These are phyloP conservation scores for Monilinia fructicola DNA, from an alignment of 2,329 filamentous ascomycete species.

Conservation along the genomic window DNA sequence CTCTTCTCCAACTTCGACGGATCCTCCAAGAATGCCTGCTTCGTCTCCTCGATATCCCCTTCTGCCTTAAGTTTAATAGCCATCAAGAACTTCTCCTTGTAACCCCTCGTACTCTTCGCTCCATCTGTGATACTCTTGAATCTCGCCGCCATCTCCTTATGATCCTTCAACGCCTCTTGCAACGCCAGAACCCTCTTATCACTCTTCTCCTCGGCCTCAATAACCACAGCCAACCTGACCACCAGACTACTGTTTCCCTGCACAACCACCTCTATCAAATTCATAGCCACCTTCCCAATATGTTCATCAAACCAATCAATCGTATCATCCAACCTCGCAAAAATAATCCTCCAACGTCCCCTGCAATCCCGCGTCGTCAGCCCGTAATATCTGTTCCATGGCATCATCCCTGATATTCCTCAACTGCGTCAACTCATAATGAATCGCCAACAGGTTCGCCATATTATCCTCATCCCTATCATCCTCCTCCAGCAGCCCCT, in stretches of 20 bases:
- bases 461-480: constrained; percentile 85
- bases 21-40: constrained; percentile 76
- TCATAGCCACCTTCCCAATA: constrained; percentile 82
- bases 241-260: constrained; percentile 85
- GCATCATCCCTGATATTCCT: constrained; percentile 94
- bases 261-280: constrained; percentile 83
- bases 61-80: constrained; percentile 63
- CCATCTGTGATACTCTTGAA: constrained; percentile 96
- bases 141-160: constrained; percentile 87
- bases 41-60: constrained; percentile 59
- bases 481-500: constrained; percentile 77
- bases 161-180: constrained; percentile 92
- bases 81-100: constrained; percentile 91
- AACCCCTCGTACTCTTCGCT: constrained; percentile 86
- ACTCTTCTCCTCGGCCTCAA: constrained; percentile 95
- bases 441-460: constrained; percentile 83
- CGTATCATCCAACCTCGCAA: constrained; percentile 78
- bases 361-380: constrained; percentile 71
- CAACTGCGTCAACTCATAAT: constrained; percentile 89
- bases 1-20: constrained; percentile 81
- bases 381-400: constrained; percentile 88
- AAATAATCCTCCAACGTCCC: constrained; percentile 90
- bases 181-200: constrained; percentile 88
- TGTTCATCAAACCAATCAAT: constrained; percentile 97
- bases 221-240: constrained; percentile 85